Percentiles rank a stretch among this genome's conserved stretches.
Evolutionary conservation across 345 rosid species (phyloP).

Genomic region (Eucalyptus curtisii): DNA sequence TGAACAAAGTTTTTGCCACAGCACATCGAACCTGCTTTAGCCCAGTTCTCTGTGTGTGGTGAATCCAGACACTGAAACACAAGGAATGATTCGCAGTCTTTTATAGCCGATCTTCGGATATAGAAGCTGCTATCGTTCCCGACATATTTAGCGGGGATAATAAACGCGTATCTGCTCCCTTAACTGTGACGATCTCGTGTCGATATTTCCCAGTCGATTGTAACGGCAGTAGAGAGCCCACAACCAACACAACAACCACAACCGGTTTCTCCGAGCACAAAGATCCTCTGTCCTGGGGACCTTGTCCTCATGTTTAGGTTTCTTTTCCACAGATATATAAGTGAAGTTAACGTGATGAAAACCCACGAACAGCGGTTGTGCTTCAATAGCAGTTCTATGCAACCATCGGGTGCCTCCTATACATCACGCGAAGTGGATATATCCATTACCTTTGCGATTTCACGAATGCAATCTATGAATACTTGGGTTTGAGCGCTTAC

Average conservation of each 20-base stretch:
- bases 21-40: neutral
- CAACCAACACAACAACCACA: neutral
- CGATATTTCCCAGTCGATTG: neutral
- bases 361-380: neutral
- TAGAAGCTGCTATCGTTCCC: neutral
- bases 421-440: neutral
- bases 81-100: neutral
- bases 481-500: neutral
- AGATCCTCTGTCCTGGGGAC: neutral
- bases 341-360: neutral
- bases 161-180: neutral
- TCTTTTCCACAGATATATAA: neutral
- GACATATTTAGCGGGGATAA: neutral
- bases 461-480: neutral
- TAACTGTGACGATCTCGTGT: neutral
- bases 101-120: neutral
- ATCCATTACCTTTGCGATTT: neutral
- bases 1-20: neutral
- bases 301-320: neutral
- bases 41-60: neutral
- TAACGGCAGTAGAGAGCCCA: neutral
- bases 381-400: neutral
- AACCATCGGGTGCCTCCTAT: neutral
- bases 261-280: neutral
- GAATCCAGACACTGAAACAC: neutral